Evolutionary conservation across 2,329 filamentous ascomycete genomes (phyloP).

Genomic region (Chrysosporium keratinophilum): DNA sequence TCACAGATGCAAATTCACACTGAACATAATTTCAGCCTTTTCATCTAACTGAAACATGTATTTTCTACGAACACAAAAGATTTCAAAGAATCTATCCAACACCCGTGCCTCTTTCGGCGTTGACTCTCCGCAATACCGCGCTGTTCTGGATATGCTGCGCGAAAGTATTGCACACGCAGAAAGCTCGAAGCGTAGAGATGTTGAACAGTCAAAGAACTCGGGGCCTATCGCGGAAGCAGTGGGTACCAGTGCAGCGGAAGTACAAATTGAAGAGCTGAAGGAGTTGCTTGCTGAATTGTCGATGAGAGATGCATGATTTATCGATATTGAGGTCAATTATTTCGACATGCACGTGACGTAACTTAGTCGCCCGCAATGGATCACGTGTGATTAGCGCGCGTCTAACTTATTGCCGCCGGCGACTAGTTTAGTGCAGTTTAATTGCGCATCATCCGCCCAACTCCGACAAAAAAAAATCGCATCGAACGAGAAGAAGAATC

Average conservation of each 20-base stretch:
- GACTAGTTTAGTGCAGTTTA: too few relatives aligned
- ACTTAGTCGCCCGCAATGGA: too few relatives aligned
- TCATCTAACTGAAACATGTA: background rate
- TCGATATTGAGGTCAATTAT: too few relatives aligned
- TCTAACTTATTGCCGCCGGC: too few relatives aligned
- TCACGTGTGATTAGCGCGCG: too few relatives aligned
- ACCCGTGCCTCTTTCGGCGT: constrained; percentile 32
- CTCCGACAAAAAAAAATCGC: too few relatives aligned
- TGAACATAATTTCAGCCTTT: background rate
- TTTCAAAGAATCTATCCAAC: constrained; percentile 35
- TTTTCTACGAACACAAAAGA: constrained; percentile 19
- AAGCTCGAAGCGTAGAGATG: background rate
- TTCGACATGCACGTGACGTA: too few relatives aligned
- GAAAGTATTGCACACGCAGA: constrained; percentile 26
- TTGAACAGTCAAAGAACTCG: too few relatives aligned
- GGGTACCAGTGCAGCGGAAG: constrained; percentile 11
- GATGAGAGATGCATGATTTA: too few relatives aligned
- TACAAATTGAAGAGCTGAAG: constrained; percentile 6
- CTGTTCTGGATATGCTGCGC: constrained; percentile 29
- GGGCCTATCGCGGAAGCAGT: background rate
- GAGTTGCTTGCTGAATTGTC: too few relatives aligned
- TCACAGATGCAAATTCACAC: background rate
- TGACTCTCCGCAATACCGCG: constrained; percentile 30
- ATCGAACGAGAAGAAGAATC: too few relatives aligned
- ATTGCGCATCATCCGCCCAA: too few relatives aligned